Conservation (phyloP, 1,284 basidiomycete genomes). For the Cystobasidium slooffiae region DNA sequence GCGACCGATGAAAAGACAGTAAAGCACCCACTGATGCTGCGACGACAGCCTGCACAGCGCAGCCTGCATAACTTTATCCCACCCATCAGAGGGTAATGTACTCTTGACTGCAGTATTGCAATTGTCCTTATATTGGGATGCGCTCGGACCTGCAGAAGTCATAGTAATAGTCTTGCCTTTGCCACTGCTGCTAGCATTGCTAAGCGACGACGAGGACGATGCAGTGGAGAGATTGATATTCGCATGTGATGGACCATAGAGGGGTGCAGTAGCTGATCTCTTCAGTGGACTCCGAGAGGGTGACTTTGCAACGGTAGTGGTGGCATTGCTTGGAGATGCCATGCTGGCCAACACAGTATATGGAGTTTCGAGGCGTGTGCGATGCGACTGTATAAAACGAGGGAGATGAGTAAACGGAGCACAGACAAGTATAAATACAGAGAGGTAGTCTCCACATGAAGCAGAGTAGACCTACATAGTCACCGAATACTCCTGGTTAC, state of each 20-base stretch:
- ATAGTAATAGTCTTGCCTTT: too few relatives aligned
- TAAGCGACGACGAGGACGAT: background rate
- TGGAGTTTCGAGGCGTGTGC: too few relatives aligned
- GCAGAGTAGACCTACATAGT: too few relatives aligned
- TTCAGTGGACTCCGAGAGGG: slow-evolving; percentile 11
- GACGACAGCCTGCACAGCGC: slow-evolving; percentile 38
- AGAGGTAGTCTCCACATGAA: too few relatives aligned
- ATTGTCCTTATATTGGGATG: background rate
- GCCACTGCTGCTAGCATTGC: too few relatives aligned
- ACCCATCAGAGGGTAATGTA: background rate
- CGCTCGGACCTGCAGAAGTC: too few relatives aligned
- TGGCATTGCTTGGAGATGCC: background rate
- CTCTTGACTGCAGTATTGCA: background rate
- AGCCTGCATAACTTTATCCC: slow-evolving; percentile 15
- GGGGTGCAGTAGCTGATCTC: slow-evolving; percentile 1
- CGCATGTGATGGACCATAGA: background rate
- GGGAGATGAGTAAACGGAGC: too few relatives aligned
- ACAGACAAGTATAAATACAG: too few relatives aligned
- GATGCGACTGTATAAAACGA: too few relatives aligned
- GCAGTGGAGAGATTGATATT: background rate
- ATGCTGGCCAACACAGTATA: too few relatives aligned
- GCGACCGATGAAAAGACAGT: background rate
- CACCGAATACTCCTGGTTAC: too few relatives aligned
- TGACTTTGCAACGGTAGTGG: background rate
- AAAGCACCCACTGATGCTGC: slow-evolving; percentile 37